Base-by-base conservation (phyloP, 805 yeast genomes). In the Alloascoidea hylecoeti region DNA sequence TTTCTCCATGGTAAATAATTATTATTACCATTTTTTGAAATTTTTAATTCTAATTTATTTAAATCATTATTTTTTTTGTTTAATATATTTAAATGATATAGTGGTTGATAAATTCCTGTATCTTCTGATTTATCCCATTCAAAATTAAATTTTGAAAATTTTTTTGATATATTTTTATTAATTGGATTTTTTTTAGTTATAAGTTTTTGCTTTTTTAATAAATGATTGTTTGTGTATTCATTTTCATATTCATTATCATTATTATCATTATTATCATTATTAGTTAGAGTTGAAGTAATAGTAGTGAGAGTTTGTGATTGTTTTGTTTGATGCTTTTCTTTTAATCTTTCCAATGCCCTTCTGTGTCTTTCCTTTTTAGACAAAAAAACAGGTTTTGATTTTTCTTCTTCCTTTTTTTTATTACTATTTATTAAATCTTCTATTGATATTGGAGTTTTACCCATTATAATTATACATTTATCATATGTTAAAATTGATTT, bases 91-190 rank as follows among this genome's bases (percentile, higher is more conserved):
- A 37, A 32, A 9, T 36, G 35, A 35, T 58, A 61, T 15, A 66
- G 51, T 0, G 78, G 74, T 37, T 59, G 59, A 39, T 60, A 64
- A 1, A 56, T 57, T 0, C 44, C 43, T 0, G 94, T 81, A 50
- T 84, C 95, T 12, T 81, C 92, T 0, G 62, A 61, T 1, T 56
- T 60, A 41, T 67, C 66, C 94, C 95, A 84, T 9, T 69, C 78
- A 53, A 83, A 82, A 5, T 64, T 61, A 54, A 79, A 82, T 45
- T 66, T 68, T 17, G 47, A 49, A 5, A 47, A 44, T 9, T 44
- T 45, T 9, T 42, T 40, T 27, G 39, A 41, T 17, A 47, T 43
- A 34, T 41, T 38, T 37, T 34, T 41, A 17, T 40, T 38, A 3
- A 35, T 42, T 16, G 34, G 38, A 3, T 37, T 37, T 14, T 35